A percentile compares a stretch with the other conserved stretches of the same genome.
Evolutionary conservation across 106 monocot species (phyloP).

Genomic region (Dendrobium huoshanense): DNA sequence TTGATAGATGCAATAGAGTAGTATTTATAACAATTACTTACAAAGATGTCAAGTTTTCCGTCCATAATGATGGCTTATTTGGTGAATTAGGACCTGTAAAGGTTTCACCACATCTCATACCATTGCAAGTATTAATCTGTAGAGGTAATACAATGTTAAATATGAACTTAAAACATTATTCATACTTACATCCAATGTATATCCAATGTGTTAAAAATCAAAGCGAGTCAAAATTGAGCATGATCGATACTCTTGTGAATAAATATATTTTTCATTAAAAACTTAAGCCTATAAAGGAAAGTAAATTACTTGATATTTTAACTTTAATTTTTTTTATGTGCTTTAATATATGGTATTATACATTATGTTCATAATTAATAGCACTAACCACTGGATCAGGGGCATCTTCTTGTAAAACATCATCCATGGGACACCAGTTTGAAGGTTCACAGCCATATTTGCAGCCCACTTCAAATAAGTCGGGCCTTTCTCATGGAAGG

Average conservation of each 20-base stretch:
- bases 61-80: conserved; percentile 82
- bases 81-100: conserved; percentile 85
- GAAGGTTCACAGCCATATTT: conserved; percentile 60
- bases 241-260: no score
- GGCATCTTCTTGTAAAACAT: conserved; percentile 96
- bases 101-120: conserved; percentile 72
- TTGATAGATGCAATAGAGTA: not conserved
- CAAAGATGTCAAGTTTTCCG: conserved; percentile 85
- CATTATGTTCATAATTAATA: not conserved
- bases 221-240: no score
- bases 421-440: conserved; percentile 91
- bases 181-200: not conserved
- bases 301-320: not conserved
- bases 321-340: no score
- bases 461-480: conserved; percentile 84
- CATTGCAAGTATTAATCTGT: conserved; percentile 91
- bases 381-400: conserved; percentile 74
- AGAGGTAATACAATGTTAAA: not conserved
- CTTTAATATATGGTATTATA: not conserved
- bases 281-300: not conserved
- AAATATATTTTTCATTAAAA: no score
- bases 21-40: conserved; percentile 18
- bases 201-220: no score
- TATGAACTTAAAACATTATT: not conserved
- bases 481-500: conserved; percentile 51